Conservation (phyloP, 345 rosid species). For the Firmiana major region DNA sequence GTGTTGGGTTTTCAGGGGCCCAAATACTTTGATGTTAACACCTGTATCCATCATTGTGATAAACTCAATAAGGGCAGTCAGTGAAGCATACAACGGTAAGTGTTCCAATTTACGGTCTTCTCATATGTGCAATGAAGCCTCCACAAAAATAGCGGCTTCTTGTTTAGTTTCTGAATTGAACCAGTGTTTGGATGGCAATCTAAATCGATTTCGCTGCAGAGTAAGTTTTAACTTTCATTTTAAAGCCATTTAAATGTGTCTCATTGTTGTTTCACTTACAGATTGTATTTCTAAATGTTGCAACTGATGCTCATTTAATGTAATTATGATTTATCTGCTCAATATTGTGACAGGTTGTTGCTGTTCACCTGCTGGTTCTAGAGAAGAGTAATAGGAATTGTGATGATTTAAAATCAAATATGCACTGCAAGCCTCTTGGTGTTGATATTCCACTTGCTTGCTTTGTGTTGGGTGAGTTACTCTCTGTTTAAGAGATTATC, state of each 20-base stretch:
- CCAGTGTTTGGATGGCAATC: constrained; percentile 29
- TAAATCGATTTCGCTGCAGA: constrained; percentile 51
- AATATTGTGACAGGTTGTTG: constrained; percentile 54
- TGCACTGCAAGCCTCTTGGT: constrained; percentile 22
- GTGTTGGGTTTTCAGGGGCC: constrained; percentile 35
- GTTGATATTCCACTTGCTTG: constrained; percentile 73
- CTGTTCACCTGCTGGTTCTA: constrained; percentile 53
- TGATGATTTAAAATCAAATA: constrained; percentile 22
- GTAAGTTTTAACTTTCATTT: constrained; percentile 34
- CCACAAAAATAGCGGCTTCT: constrained; percentile 26
- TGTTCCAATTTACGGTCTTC: too few relatives aligned
- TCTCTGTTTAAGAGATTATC: not conserved
- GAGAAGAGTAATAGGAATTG: constrained; percentile 33
- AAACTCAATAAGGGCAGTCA: constrained; percentile 34
- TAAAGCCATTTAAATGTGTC: not conserved
- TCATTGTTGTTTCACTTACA: not conserved
- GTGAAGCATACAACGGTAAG: too few relatives aligned
- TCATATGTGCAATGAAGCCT: not conserved
- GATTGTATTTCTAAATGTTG: not conserved
- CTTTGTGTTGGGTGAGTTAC: constrained; percentile 67
- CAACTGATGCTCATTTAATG: not conserved
- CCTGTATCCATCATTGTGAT: constrained; percentile 54
- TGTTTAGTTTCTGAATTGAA: constrained; percentile 40
- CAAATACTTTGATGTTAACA: constrained; percentile 41
- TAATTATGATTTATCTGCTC: constrained; percentile 4